Evolutionary conservation across 257 asterid species (phyloP).

Genomic region (Lycium barbarum): DNA sequence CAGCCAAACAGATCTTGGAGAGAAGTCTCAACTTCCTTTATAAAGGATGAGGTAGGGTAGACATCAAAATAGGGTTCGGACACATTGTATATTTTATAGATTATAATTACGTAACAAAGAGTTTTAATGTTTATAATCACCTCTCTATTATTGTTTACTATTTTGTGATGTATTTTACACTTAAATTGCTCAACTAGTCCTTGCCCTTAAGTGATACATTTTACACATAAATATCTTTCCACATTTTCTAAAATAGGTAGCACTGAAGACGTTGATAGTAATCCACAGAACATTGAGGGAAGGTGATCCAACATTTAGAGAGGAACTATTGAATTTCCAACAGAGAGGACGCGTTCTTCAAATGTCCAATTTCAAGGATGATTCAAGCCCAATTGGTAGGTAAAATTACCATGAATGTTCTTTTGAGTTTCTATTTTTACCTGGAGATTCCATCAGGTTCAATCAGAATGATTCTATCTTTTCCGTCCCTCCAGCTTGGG

Average conservation of each 20-base stretch:
- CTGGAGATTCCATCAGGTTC: not conserved
- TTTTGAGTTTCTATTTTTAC: conserved; percentile 23
- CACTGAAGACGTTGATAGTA: conserved; percentile 81
- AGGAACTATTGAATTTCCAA: conserved; percentile 82
- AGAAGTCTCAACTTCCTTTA: not conserved
- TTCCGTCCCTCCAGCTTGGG: conserved; percentile 73
- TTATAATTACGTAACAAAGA: not conserved
- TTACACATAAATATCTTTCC: conserved; percentile 12
- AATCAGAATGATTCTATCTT: conserved; percentile 12
- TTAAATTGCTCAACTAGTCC: not conserved
- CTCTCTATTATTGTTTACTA: not conserved
- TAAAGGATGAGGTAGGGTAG: not conserved
- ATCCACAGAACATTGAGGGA: conserved; percentile 87
- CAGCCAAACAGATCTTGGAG: not conserved
- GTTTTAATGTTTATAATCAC: not conserved
- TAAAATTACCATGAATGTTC: conserved; percentile 7
- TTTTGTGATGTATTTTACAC: not conserved
- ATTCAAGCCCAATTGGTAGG: conserved; percentile 86
- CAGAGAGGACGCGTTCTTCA: conserved; percentile 87
- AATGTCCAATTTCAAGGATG: conserved; percentile 92
- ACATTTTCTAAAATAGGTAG: conserved; percentile 60
- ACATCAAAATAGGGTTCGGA: not conserved
- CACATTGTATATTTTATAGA: not conserved
- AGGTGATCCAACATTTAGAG: conserved; percentile 91
- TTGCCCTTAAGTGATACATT: not conserved